Base-by-base conservation (phyloP, 768 basidiomycete genomes). In the Podaxis rugospora region DNA sequence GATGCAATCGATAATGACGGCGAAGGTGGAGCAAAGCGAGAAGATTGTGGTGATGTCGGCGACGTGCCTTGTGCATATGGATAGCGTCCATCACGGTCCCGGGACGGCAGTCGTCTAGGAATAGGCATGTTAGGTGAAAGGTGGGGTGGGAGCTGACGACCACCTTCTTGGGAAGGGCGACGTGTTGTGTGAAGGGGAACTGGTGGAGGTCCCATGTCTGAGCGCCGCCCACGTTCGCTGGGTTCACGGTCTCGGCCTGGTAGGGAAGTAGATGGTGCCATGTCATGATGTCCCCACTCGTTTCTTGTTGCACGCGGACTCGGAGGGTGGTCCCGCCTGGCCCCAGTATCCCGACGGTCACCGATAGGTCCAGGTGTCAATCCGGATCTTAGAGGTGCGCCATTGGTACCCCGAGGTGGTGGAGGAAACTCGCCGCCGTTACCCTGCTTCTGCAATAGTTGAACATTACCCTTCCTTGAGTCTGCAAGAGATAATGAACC, bases 91-190 rank as follows among this genome's bases (percentile, higher is more conserved):
- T 44, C 42, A 44, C 42, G 42, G 21, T 63, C 84, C 55, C 77
- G 78, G 27, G 80, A 75, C 46, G 79, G 75, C 55, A 78, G 73
- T 50, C 76, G 75, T 39, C 75, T 71, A 46, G 67, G 71, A 25
- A 68, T 65, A 53, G 69, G 76, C 71, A 21, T 66, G 54, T 57
- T 77, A 75, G 4, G 78, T 69, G 40, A 87, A 68, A 54, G 32
- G 69, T 87, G 88, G 11, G 87, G 84, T 4, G 86, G 87, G 1
- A 83, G 67, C 63, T 85, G 85, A 35, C 85, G 75, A 10, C 74
- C 78, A 32, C 67, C 65, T 21, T 83, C 83, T 62, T 72, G 76
- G 16, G 72, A 72, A 4, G 66, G 57, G 40, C 69, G 72, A 47
- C 73, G 74, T 49, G 67, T 47, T 5, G 76, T 71, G 63, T 75